Base-by-base conservation (phyloP, 441 rosid species). In the Bocquillonia castaneifolia region DNA sequence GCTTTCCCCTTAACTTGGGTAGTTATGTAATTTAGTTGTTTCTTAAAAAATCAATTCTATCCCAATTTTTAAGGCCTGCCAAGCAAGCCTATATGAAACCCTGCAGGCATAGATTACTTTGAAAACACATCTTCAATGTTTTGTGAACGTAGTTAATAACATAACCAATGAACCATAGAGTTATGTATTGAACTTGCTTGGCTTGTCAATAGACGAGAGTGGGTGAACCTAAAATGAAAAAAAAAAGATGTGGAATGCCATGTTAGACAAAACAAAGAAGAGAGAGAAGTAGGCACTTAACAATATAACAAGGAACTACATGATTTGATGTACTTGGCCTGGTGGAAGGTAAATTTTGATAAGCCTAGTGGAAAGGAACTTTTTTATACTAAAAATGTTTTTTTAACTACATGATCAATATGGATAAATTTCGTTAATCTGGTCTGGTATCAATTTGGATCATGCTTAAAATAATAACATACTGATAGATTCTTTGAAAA, bases 401-500 rank as follows among this genome's bases (percentile, higher is more conserved):
- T 12, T 20, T 26, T 1, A 37, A 26, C 18, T n/a, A 10, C 6
- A 12, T 17, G 6, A 15, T 7, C 1, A 14, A 50, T 20, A 50
- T 23, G 12, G 10, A 17, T 3, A 0, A 42, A 40, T 37, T 37
- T 39, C 12, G 48, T 59, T 12, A 37, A 22, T 37, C 23, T 13
- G 48, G 23, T 39, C 13, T 22, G 37, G 25, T 18, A 45, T 10
- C 17, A 45, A 26, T 17, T 39, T 1, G 50, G 60, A 39, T 36
- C 22, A 10, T 36, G 51, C 48, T 25, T 29, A 34, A 69, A 40
- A 58, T 50, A 72, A 55, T 61, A 63, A 67, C 85, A 58, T 83
- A 92, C 97, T 56, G 79, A 77, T 56, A 79, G 81, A 42, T 82
- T 86, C 76, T 84, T 85, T 9, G 93, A 83, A 79, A 85, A 90